A percentile compares a stretch with the other conserved stretches of the same genome.
phyloP scores from a whole-genome alignment of 495 filamentous ascomycete genomes.

The Penicillium canescens region DNA sequence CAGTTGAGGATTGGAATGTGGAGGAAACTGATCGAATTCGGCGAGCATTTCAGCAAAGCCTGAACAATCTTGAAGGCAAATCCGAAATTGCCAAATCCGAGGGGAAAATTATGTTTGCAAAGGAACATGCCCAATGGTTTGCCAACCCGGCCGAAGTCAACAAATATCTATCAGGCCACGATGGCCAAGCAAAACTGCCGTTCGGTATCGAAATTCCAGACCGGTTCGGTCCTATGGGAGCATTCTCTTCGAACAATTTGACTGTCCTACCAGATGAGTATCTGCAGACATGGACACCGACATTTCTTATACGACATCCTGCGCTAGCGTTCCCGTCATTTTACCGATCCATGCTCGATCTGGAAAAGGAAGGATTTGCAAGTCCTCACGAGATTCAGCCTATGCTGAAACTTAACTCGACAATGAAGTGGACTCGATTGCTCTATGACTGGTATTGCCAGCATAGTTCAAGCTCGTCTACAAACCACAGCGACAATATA shows the following conservation, averaged over 20 bases:
- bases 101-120: constrained; percentile 35
- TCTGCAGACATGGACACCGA: constrained; percentile 32
- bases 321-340: constrained; percentile 38
- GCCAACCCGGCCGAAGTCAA: constrained; percentile 10
- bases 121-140: constrained; percentile 39
- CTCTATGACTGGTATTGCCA: constrained; percentile 33
- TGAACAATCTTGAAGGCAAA: constrained; percentile 28
- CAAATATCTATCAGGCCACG: constrained; percentile 4
- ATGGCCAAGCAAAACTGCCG: neutral
- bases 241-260: constrained; percentile 31
- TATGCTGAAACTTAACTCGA: constrained; percentile 21
- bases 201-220: constrained; percentile 10
- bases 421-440: constrained; percentile 32
- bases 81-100: constrained; percentile 21
- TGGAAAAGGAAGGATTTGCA: constrained; percentile 15
- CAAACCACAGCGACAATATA: too few species aligned
- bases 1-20: constrained; percentile 24
- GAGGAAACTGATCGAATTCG: constrained; percentile 18
- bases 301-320: constrained; percentile 47
- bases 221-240: constrained; percentile 12
- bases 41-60: constrained; percentile 17
- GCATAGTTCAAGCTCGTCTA: too few species aligned
- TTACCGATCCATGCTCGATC: constrained; percentile 31
- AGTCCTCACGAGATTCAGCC: constrained; percentile 12
- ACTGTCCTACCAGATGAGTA: constrained; percentile 41